These are phyloP conservation scores for Cyberlindnera euphorbiiphila DNA, from an alignment of 805 yeast species.

Conservation along the genomic window DNA sequence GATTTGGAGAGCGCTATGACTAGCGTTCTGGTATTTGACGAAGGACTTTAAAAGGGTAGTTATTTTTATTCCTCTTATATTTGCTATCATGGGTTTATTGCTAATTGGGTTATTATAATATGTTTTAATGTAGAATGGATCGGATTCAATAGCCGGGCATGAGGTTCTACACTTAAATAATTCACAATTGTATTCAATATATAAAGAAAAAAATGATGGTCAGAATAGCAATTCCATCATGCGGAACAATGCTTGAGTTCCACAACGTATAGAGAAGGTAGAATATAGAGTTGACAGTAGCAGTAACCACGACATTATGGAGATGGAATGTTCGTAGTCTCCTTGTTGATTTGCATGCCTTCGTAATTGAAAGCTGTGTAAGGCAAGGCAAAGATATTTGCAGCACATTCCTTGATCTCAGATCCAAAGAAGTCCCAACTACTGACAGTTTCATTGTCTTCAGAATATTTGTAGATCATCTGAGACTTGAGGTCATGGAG, in stretches of 20 bases:
- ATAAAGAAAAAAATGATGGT: too few species aligned
- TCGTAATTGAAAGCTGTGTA: constrained; percentile 21
- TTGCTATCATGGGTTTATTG: too few species aligned
- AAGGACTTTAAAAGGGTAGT: constrained; percentile 6
- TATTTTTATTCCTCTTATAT: too few species aligned
- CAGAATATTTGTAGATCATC: constrained; percentile 22
- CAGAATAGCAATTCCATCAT: too few species aligned
- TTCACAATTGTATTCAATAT: too few species aligned
- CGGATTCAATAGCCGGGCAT: too few species aligned
- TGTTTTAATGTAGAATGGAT: too few species aligned
- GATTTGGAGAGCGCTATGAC: constrained; percentile 21
- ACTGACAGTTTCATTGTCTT: constrained; percentile 2
- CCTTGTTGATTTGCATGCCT: constrained; percentile 22
- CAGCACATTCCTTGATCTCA: constrained; percentile 18
- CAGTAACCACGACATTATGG: too few species aligned
- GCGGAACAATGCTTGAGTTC: too few species aligned
- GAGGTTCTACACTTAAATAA: too few species aligned
- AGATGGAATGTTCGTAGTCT: constrained; percentile 25
- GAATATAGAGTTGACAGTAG: not conserved
- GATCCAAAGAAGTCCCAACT: constrained; percentile 27
- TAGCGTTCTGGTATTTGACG: constrained; percentile 16
- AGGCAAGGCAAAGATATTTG: constrained; percentile 15
- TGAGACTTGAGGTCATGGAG: constrained; percentile 26
- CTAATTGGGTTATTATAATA: too few species aligned
- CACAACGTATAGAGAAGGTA: too few species aligned